A percentile compares a stretch with the other conserved stretches of the same genome.
Conservation (phyloP, 805 yeast genomes). For the Barnettozyma populi region DNA sequence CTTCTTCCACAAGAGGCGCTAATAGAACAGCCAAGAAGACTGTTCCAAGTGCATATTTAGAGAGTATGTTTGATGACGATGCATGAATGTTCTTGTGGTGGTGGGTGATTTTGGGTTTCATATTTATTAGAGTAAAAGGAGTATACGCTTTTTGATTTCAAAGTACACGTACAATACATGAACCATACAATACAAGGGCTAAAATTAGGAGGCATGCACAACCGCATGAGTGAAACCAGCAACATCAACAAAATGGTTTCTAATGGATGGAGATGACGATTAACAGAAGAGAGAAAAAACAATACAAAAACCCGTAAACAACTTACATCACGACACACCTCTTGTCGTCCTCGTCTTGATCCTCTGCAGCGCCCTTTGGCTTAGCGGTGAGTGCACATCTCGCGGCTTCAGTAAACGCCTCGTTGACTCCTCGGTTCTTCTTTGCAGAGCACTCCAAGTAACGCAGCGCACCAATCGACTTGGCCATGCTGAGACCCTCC, state of each 20-base stretch:
- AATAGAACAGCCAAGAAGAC: constrained; percentile 21
- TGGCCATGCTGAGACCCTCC: constrained; percentile 91
- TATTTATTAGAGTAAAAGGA: not conserved
- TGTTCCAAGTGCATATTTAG: constrained; percentile 45
- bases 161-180: not conserved
- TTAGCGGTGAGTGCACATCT: constrained; percentile 90
- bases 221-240: not conserved
- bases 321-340: constrained; percentile 38
- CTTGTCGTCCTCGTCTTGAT: constrained; percentile 29
- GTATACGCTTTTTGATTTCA: not conserved
- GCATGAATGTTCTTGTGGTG: not conserved
- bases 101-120: not conserved
- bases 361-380: constrained; percentile 65
- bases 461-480: constrained; percentile 87
- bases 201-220: not conserved
- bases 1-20: constrained; percentile 7
- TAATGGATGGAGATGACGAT: not conserved
- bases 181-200: not conserved
- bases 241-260: not conserved
- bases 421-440: constrained; percentile 96
- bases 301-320: not conserved
- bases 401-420: constrained; percentile 98
- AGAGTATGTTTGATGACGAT: constrained; percentile 37
- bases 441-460: constrained; percentile 97
- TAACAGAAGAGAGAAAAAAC: not conserved